phyloP scores from a whole-genome alignment of 2,329 filamentous ascomycete genomes.

The Daldinia sp. region DNA sequence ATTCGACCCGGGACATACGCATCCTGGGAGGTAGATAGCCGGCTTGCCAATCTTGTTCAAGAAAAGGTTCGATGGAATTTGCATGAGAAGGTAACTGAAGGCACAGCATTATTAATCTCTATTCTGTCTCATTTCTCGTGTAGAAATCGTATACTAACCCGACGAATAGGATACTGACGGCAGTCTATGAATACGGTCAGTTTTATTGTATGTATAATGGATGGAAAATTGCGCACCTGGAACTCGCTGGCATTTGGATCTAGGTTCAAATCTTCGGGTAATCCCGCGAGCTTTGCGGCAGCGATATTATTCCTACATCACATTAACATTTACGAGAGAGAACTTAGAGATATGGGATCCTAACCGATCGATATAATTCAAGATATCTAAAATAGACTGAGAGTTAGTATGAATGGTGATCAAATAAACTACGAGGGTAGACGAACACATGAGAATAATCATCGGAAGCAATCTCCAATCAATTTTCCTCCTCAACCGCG shows the following conservation, averaged over 20 bases:
- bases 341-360: slow-evolving; percentile 2
- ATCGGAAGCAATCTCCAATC: slow-evolving; percentile 72
- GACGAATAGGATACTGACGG: slow-evolving; percentile 61
- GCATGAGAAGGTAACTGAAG: slow-evolving; percentile 57
- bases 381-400: slow-evolving; percentile 25
- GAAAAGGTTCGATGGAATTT: slow-evolving; percentile 60
- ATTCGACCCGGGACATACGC: slow-evolving; percentile 47
- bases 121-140: background rate
- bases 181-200: slow-evolving; percentile 46
- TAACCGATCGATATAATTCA: slow-evolving; percentile 45
- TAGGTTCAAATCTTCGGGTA: slow-evolving; percentile 49
- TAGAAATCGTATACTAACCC: slow-evolving; percentile 47
- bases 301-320: slow-evolving; percentile 62
- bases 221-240: slow-evolving; percentile 42
- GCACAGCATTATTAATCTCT: slow-evolving; percentile 1
- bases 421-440: background rate
- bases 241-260: slow-evolving; percentile 46
- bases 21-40: slow-evolving; percentile 54
- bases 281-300: slow-evolving; percentile 60
- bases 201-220: background rate
- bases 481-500: slow-evolving; percentile 67
- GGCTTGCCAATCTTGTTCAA: slow-evolving; percentile 61
- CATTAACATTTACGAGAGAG: slow-evolving; percentile 17
- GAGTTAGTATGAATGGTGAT: slow-evolving; percentile 6
- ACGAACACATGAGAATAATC: slow-evolving; percentile 68